Base-by-base conservation (phyloP, 2,329 filamentous ascomycete species). In the Colletotrichum ledebouriae region DNA sequence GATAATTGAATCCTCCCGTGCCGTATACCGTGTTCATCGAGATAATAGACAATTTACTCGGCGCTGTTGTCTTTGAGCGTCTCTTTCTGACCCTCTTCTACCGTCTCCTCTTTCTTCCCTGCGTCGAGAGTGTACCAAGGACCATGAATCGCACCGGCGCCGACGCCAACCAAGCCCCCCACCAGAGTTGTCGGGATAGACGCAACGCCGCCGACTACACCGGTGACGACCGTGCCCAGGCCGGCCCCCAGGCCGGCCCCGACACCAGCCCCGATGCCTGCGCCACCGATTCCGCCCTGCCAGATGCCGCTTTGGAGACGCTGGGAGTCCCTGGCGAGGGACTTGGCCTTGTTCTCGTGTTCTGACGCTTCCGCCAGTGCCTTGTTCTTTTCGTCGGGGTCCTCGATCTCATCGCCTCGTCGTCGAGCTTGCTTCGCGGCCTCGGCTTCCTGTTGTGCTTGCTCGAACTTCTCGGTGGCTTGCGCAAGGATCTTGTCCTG, bases 201-300 rank as follows among this genome's bases (percentile, higher is more conserved):
- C 11, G 65, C 63, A 7, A 68, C 65, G 22, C 65, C 65, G 25
- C 65, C 65, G 13, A 68, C 65, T 10, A 68, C 61, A 2, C 60
- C 34, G 11, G 53, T 44, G 2, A 65, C 61, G 20, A 68, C 15
- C 15, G 65, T 59, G 10, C 65, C 65, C 12, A 68, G 47, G 12
- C 65, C 65, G 13, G 55, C 65, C 11, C 65, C 61, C 4, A 68
- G 17, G 6, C 65, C 65, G 3, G 62, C 56, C 4, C 65, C 65
- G 9, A 68, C 9, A 2, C 61, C 62, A 2, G 65, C 65, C 4
- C 65, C 65, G n/a, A 68, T 68, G 2, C 65, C 65, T 13, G 65
- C 65, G 34, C 65, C 65, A 22, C 65, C 61, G 5, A 68, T 11
- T 5, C 65, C 65, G 33, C 65, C 65, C 49, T 68, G 65, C 65